Evolutionary conservation across 441 rosid genomes (phyloP).

Genomic region (Euphorbia schlechtendalii): DNA sequence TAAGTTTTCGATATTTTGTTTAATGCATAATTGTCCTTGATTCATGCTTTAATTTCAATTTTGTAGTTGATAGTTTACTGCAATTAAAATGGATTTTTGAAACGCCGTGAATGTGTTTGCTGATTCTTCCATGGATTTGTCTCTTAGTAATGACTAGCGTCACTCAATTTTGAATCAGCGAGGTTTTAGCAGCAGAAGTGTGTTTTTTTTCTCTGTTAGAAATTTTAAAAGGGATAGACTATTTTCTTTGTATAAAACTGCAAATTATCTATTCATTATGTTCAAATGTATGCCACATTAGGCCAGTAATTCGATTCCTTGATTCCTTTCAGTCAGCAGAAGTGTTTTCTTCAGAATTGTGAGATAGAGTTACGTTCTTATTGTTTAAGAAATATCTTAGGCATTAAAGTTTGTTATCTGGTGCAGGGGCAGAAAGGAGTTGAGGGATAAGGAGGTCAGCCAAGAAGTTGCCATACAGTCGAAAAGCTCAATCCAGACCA

Average conservation of each 20-base stretch:
- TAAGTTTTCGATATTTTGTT: background rate
- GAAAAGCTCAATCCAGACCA: slow-evolving; percentile 30
- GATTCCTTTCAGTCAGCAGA: background rate
- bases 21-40: background rate
- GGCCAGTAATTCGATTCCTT: background rate
- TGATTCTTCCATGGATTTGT: background rate
- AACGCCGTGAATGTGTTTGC: background rate
- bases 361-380: background rate
- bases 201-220: background rate
- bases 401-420: slow-evolving; percentile 2
- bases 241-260: background rate
- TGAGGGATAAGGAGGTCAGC: slow-evolving; percentile 38
- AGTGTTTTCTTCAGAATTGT: slow-evolving; percentile 2
- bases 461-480: slow-evolving; percentile 16
- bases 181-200: background rate
- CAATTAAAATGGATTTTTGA: slow-evolving; percentile 7
- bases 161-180: background rate
- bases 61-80: background rate
- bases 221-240: background rate
- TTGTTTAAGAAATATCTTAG: background rate
- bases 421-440: slow-evolving; percentile 57
- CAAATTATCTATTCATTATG: background rate
- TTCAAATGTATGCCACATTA: background rate
- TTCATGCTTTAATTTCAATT: background rate
- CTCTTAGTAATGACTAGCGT: background rate